A percentile compares a stretch with the other conserved stretches of the same genome.
Conservation (phyloP, 1,284 basidiomycete genomes). For the Ceratobasidium sp. region DNA sequence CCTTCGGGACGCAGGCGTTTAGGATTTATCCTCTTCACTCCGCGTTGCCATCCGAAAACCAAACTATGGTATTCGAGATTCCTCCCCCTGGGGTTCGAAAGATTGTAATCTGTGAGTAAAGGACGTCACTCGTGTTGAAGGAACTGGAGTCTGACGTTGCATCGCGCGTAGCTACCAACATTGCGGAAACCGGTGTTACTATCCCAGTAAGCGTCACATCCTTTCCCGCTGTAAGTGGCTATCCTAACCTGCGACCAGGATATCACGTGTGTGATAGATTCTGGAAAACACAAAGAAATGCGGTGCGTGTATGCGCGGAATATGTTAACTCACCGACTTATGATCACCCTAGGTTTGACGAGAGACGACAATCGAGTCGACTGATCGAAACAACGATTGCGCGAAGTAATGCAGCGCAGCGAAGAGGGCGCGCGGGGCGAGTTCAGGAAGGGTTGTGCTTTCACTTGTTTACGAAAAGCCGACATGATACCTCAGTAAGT, state of each 20-base stretch:
- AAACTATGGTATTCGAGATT: conserved; percentile 90
- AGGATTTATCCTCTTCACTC: conserved; percentile 94
- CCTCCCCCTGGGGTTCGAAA: conserved; percentile 86
- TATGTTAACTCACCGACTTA: background rate
- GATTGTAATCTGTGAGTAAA: conserved; percentile 86
- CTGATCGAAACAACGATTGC: conserved; percentile 95
- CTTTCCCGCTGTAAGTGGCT: conserved; percentile 3
- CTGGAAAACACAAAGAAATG: conserved; percentile 84
- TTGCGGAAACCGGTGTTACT: conserved; percentile 95
- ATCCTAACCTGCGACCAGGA: conserved; percentile 69
- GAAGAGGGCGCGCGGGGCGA: conserved; percentile 57
- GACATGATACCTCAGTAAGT: conserved; percentile 80
- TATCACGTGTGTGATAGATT: conserved; percentile 97
- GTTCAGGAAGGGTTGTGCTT: conserved; percentile 94
- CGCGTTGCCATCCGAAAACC: conserved; percentile 89
- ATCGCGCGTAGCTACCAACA: conserved; percentile 72
- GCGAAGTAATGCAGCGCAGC: conserved; percentile 92
- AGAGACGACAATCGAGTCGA: conserved; percentile 96
- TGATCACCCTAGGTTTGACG: conserved; percentile 81
- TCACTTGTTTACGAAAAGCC: conserved; percentile 92
- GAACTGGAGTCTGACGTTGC: background rate
- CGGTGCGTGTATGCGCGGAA: conserved; percentile 34
- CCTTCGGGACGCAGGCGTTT: conserved; percentile 81
- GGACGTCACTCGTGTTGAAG: background rate
- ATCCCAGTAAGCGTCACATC: conserved; percentile 12